phyloP scores from a whole-genome alignment of 116 monocot genomes.

The Iris pallida region DNA sequence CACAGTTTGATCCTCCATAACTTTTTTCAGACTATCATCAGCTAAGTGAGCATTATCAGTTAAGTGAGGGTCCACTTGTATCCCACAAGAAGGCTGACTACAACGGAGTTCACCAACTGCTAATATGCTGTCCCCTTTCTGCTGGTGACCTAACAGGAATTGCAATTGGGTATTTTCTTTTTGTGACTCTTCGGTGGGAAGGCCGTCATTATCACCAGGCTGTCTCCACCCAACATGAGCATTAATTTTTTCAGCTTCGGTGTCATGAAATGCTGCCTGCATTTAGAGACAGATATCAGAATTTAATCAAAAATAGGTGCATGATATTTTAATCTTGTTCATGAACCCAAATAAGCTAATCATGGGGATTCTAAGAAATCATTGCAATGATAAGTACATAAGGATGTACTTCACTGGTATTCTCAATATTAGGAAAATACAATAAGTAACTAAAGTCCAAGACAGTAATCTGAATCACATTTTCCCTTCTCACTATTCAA shows the following conservation, averaged over 20 bases:
- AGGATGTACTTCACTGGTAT: background rate
- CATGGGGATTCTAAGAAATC: no score
- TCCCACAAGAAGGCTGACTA: background rate
- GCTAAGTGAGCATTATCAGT: background rate
- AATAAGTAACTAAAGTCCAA: background rate
- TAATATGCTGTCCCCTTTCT: background rate
- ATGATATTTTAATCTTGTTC: no score
- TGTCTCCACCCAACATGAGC: background rate
- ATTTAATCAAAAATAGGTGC: no score
- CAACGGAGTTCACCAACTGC: background rate
- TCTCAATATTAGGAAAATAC: background rate
- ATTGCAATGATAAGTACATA: background rate
- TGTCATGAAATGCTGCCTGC: conserved; percentile 5
- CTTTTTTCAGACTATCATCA: background rate
- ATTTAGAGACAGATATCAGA: background rate
- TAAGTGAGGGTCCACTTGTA: background rate
- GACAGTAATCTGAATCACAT: background rate
- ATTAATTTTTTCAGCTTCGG: conserved; percentile 1
- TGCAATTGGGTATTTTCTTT: background rate
- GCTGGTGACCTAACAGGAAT: background rate
- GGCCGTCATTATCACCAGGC: background rate
- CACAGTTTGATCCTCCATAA: background rate
- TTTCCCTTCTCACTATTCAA: background rate
- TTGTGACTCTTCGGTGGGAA: background rate
- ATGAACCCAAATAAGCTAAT: background rate